phyloP scores from a whole-genome alignment of 2,329 filamentous ascomycete genomes.

The Daldinia sp. region DNA sequence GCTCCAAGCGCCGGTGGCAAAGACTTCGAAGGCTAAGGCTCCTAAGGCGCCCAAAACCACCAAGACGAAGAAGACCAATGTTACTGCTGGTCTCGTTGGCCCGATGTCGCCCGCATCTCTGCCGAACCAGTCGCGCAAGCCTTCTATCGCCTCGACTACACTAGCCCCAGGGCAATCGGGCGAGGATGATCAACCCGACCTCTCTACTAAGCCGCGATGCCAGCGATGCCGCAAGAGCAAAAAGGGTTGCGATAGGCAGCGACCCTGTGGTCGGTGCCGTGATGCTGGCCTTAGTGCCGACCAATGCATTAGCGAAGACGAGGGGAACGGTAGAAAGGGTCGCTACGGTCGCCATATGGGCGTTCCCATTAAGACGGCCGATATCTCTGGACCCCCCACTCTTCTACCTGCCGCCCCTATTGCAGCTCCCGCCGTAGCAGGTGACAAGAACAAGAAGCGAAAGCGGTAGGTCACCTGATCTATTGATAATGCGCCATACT shows the following conservation, averaged over 20 bases:
- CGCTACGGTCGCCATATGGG: constrained; percentile 83
- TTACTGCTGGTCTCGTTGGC: constrained; percentile 54
- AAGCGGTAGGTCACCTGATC: constrained; percentile 61
- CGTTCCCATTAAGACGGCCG: constrained; percentile 71
- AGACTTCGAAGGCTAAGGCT: constrained; percentile 60
- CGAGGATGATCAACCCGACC: constrained; percentile 90
- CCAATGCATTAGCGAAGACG: constrained; percentile 96
- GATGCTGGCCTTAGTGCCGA: constrained; percentile 95
- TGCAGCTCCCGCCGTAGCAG: constrained; percentile 57
- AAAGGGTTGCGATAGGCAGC: constrained; percentile 97
- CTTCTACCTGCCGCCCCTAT: constrained; percentile 59
- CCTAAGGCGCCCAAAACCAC: constrained; percentile 57
- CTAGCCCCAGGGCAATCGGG: constrained; percentile 67
- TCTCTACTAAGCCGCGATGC: constrained; percentile 96
- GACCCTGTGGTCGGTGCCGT: constrained; percentile 93
- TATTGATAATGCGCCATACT: constrained; percentile 14
- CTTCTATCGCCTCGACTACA: constrained; percentile 73
- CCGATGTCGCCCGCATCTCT: constrained; percentile 75
- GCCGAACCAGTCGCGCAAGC: constrained; percentile 77
- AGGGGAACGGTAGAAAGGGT: constrained; percentile 96
- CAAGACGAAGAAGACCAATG: constrained; percentile 66
- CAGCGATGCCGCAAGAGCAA: constrained; percentile 99
- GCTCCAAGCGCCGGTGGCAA: constrained; percentile 53
- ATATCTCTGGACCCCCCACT: constrained; percentile 55
- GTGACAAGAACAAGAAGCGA: constrained; percentile 72